These are phyloP conservation scores for Alectoria sarmentosa DNA, from an alignment of 495 filamentous ascomycete species.

Conservation along the genomic window DNA sequence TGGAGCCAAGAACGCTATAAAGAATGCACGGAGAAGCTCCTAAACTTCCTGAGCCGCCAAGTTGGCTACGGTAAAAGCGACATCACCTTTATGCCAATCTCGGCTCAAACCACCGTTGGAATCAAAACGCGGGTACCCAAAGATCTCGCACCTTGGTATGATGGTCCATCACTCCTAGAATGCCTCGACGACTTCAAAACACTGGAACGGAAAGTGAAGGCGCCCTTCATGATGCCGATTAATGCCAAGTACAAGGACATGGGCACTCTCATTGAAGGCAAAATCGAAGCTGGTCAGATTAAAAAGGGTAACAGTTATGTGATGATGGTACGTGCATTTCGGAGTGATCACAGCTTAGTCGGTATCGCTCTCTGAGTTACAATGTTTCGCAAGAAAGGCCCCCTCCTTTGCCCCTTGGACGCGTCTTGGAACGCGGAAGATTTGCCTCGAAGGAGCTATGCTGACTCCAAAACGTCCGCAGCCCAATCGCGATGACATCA, in stretches of 20 bases:
- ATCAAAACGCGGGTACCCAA: conserved; percentile 84
- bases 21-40: conserved; percentile 86
- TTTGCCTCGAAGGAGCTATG: not conserved
- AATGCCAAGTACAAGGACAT: conserved; percentile 93
- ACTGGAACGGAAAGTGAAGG: conserved; percentile 91
- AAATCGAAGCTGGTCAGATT: conserved; percentile 87
- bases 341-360: not conserved
- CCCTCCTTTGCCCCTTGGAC: not conserved
- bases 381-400: not conserved
- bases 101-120: conserved; percentile 73
- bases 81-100: conserved; percentile 92
- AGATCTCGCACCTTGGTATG: conserved; percentile 72
- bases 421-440: not conserved
- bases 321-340: conserved; percentile 56
- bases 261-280: conserved; percentile 96
- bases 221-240: conserved; percentile 99
- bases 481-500: conserved; percentile 73
- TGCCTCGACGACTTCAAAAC: conserved; percentile 86
- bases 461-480: not conserved
- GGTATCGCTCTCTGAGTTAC: not conserved
- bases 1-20: conserved; percentile 90
- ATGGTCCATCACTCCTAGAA: conserved; percentile 90
- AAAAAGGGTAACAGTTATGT: conserved; percentile 76
- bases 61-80: conserved; percentile 94
- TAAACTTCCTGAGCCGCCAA: conserved; percentile 69